Evolutionary conservation across 768 basidiomycete genomes (phyloP).

Genomic region (Lanmaoa pseudosensibilis): DNA sequence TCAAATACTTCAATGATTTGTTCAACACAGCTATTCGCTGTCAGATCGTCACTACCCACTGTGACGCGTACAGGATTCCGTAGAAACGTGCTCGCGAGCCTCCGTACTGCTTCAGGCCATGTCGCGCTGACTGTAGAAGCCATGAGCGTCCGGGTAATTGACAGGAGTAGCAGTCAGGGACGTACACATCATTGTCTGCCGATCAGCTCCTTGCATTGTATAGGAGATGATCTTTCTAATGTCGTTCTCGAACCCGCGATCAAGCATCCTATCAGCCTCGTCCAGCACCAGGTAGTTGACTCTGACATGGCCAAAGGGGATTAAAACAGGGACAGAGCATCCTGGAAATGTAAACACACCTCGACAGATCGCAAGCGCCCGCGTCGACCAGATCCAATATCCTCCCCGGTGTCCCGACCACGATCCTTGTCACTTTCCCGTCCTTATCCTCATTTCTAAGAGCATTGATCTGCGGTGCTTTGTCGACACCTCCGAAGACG

Average conservation of each 20-base stretch:
- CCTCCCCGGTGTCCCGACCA: conserved; percentile 95
- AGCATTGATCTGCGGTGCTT: conserved; percentile 74
- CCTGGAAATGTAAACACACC: conserved; percentile 43
- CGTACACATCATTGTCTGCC: conserved; percentile 95
- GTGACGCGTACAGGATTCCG: conserved; percentile 84
- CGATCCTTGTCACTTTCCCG: conserved; percentile 62
- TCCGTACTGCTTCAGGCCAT: conserved; percentile 93
- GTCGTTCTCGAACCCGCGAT: conserved; percentile 98
- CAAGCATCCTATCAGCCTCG: conserved; percentile 98
- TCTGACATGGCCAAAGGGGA: conserved; percentile 36
- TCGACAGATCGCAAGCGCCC: conserved; percentile 77
- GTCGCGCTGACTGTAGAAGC: conserved; percentile 82
- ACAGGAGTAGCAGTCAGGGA: conserved; percentile 10
- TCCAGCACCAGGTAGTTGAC: conserved; percentile 93
- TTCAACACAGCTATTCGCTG: conserved; percentile 91
- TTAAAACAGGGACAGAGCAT: not conserved
- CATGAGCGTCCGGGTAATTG: not conserved
- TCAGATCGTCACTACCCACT: conserved; percentile 92
- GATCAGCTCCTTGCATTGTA: conserved; percentile 61
- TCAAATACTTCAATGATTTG: conserved; percentile 93
- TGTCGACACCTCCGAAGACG: conserved; percentile 93
- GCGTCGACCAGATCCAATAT: conserved; percentile 91
- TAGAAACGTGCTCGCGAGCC: conserved; percentile 87
- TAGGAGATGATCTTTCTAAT: conserved; percentile 85
- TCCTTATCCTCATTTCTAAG: conserved; percentile 55